Base-by-base conservation (phyloP, 139 green algal species). In the Monoraphidium neglectum region DNA sequence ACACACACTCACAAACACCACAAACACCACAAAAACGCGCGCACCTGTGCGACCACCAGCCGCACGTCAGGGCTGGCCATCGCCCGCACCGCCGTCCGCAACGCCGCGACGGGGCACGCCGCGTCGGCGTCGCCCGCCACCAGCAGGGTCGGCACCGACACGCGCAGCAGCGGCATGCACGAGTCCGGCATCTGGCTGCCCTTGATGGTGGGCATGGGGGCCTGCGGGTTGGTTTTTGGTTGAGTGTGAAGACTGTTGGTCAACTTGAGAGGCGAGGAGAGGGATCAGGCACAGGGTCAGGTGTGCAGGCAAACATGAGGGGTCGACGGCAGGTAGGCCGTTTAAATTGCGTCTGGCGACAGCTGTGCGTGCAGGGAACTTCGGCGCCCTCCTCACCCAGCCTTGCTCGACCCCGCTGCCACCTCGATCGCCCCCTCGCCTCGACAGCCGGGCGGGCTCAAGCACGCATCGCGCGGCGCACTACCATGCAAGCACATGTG, bases 121-220 rank as follows among this genome's bases (percentile, higher is more conserved):
- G 53, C 53, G 57, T 80, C 78, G 2, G 2, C 23, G 40, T 51
- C 38, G 2, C 35, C 37, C 15, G 28, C 54, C 18, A 90, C 21
- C 46, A 88, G 88, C 18, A 90, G 76, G 53, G 77, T 26, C 12
- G 85, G 85, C 15, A 47, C 63, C 8, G 53, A 6, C 60, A 90
- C 70, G 2, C 47, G 46, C 40, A 87, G 68, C 68, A 90, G 62
- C 30, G 78, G 82, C 10, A 60, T 82, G 30, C 51, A 68, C 12
- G 79, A 83, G 77, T 87, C 82, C 36, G 82, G 40, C 13, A 68
- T 54, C 23, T 53, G 40, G 3, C 62, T 32, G 6, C 80, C 80
- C 65, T 85, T 85, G 46, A 54, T 77, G 18, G 68, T 85, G 28
- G 63, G 74, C 62, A 85, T 72, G 0, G 74, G 57, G n/a, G 78